Evolutionary conservation across 83 land plant genomes (phyloP), one percentile per base, ranked within the genome.

Genomic region (Picea abies): DNA sequence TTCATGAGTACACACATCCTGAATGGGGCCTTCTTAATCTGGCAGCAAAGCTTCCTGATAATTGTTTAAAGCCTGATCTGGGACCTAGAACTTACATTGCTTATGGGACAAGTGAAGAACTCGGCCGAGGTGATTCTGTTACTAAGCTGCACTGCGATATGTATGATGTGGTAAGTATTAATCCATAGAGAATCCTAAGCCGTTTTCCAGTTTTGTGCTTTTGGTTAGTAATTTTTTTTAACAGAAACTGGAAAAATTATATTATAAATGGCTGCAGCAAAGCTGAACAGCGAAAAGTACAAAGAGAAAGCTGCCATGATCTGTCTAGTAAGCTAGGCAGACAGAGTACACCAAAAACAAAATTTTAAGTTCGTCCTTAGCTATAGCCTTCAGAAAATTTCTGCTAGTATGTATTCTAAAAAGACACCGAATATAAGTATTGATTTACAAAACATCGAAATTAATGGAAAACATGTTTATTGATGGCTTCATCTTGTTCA

Each of bases 1-100:
- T 97, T 62, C 92, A 94, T 52, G 96, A 92, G 81, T 97, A 94
- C 67, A 89, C 94, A 32, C 98, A 97, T 87, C 93, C 94, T 26
- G 88, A 86, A 61, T 85, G 89, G 87, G 99, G 99, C 47, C 80
- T 97, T 86, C 88, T 97, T 19, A 97, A 97, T 82, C 90, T 97
- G 82, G 93, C 98, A 65, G 91, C 98, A 77, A 96, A 96, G 84
- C 56, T 97, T 71, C 99, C 99, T 35, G 86, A 91, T 68, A 86
- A 87, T 67, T 87, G 91, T 15, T 69, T 88, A 76, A 94, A 94
- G 73, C 89, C 93, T 83, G 98, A 97, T 83, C 89, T 90, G 17
- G 99, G 93, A 35, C 98, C 95, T 7, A 95, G 94, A 79, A 84
- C 95, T 26, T 89, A 86, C 81, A 92, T 97, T 76, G 92, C 97